Percentiles rank a stretch among this genome's conserved stretches.
Conservation (phyloP, 306 rosid species). For the Lathyrus sativus region DNA sequence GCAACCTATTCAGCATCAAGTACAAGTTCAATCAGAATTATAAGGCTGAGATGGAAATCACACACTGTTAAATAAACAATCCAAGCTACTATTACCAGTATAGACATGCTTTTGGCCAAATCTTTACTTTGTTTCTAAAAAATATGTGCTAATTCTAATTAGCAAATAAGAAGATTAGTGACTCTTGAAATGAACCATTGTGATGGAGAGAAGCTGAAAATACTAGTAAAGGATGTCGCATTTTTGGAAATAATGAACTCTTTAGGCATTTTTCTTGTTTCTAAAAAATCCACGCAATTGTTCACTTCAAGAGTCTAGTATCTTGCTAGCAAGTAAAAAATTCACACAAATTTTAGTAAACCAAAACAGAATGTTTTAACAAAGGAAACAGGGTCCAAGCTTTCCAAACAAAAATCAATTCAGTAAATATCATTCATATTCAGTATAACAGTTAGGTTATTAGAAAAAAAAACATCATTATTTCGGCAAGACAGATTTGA, state of each 20-base stretch:
- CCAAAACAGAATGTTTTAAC: not conserved
- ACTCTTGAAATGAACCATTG: no score
- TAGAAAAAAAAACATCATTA: constrained; percentile 9
- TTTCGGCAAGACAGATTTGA: constrained; percentile 28
- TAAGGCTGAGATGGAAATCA: constrained; percentile 19
- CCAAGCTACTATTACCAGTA: constrained; percentile 27
- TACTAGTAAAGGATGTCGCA: no score
- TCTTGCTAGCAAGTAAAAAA: not conserved
- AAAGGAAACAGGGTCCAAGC: not conserved
- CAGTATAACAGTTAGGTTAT: constrained; percentile 2
- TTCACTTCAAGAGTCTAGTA: not conserved
- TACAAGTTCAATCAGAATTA: constrained; percentile 34
- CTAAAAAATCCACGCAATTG: not conserved
- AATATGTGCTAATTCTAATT: no score
- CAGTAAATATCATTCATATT: constrained; percentile 29
- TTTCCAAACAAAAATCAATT: constrained; percentile 6
- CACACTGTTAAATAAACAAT: constrained; percentile 26
- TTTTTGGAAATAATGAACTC: no score
- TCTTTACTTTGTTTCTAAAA: not conserved
- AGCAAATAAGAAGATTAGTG: no score
- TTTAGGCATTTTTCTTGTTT: not conserved
- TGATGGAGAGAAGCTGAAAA: no score
- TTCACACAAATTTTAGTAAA: not conserved
- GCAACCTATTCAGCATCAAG: constrained; percentile 65
- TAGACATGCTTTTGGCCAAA: constrained; percentile 9